Evolutionary conservation across 2,329 filamentous ascomycete genomes (phyloP).

Genomic region (Pseudocercospora crystallina): DNA sequence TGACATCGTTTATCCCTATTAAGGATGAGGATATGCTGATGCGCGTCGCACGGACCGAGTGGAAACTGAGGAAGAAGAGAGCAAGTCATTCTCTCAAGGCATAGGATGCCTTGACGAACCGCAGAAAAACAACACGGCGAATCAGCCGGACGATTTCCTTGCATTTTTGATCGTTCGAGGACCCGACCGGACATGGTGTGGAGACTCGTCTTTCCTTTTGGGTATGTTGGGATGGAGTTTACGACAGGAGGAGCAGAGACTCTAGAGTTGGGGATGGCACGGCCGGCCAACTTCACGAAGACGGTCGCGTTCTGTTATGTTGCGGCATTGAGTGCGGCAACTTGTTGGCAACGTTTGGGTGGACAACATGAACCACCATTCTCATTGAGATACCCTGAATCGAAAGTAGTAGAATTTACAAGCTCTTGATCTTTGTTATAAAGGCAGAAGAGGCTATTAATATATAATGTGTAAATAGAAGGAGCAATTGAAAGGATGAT

Average conservation of each 20-base stretch:
- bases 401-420: background rate
- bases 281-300: too few relatives aligned
- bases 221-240: too few relatives aligned
- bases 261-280: too few relatives aligned
- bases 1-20: constrained; percentile 91
- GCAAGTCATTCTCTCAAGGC: constrained; percentile 9
- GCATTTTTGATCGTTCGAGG: background rate
- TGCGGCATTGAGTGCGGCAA: too few relatives aligned
- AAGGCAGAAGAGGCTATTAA: too few relatives aligned
- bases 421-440: background rate
- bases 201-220: too few relatives aligned
- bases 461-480: background rate
- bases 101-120: constrained; percentile 7
- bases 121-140: too few relatives aligned
- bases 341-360: too few relatives aligned
- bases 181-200: too few relatives aligned
- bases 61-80: constrained; percentile 65
- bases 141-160: background rate
- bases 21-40: constrained; percentile 93
- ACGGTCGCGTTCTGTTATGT: too few relatives aligned
- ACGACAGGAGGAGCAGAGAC: too few relatives aligned
- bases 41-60: constrained; percentile 84
- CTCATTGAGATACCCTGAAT: constrained; percentile 4
- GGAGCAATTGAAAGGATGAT: background rate
- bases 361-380: too few relatives aligned